These are phyloP conservation scores for Saccharum spontaneum DNA, from an alignment of 176 grass and related monocot species.

Conservation along the genomic window DNA sequence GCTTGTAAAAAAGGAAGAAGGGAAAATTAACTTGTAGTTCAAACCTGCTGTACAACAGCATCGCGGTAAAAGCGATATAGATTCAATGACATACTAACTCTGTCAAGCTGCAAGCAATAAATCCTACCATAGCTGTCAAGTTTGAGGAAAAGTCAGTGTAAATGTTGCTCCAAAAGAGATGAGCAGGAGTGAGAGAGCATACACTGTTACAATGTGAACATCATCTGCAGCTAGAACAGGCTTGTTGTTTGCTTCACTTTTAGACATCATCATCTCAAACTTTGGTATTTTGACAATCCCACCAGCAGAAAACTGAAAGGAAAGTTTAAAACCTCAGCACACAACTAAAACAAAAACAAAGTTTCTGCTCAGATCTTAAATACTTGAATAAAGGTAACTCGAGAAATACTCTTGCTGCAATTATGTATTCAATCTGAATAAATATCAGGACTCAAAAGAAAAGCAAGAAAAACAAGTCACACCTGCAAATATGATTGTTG, in stretches of 20 bases:
- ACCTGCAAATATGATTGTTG: not conserved
- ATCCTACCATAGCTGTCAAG: conserved; percentile 92
- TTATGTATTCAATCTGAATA: conserved; percentile 4
- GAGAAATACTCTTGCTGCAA: not conserved
- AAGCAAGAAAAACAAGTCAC: not conserved
- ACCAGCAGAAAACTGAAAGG: conserved; percentile 79
- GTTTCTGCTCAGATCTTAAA: conserved; percentile 5
- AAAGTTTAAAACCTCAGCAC: not conserved
- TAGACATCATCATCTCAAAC: conserved; percentile 95
- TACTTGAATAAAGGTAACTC: not conserved
- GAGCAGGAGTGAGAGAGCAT: conserved; percentile 37
- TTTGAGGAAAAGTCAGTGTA: conserved; percentile 16
- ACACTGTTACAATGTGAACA: conserved; percentile 95
- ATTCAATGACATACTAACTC: conserved; percentile 72
- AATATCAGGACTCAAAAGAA: not conserved
- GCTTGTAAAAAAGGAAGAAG: not conserved
- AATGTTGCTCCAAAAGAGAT: conserved; percentile 1
- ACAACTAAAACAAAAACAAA: conserved; percentile 14
- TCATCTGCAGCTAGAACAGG: conserved; percentile 87
- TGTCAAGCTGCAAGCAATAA: conserved; percentile 94
- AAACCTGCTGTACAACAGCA: conserved; percentile 98
- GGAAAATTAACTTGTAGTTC: not conserved
- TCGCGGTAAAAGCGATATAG: conserved; percentile 95
- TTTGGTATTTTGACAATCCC: conserved; percentile 86
- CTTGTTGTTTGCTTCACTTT: conserved; percentile 84